Base-by-base conservation (phyloP, 73 alveolate genomes). In the Stentor roeselii region DNA sequence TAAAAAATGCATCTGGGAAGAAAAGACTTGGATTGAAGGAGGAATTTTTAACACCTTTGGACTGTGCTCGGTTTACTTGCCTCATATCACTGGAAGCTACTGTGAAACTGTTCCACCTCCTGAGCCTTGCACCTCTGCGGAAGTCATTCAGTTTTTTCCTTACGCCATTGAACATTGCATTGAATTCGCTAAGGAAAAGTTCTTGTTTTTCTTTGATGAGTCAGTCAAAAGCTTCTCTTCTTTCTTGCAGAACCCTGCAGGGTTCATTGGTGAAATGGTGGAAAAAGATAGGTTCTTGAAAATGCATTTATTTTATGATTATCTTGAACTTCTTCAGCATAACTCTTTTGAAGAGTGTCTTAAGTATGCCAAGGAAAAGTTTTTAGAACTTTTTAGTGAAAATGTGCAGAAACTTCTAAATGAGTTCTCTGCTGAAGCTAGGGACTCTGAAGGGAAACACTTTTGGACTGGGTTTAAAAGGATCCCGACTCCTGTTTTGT, bases 391-490 rank as follows among this genome's bases (percentile, higher is more conserved):
- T 59, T 96, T 85, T 85, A 82, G 91, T 38, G 84, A 95, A 87
- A 84, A 87, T 39, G 95, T 96, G 3, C 50, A 83, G 42, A 75
- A 93, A 76, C 88, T 96, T 3, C 76, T 96, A 75, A 83, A 89
- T 84, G 86, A 94, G 41, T 97, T 89, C 92, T 99, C 99, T 14
- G 93, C 87, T 21, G 98, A 95, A 84, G 90, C 92, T 75, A 95
- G 93, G 84, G 97, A 92, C 76, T 89, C 89, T 82, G 98, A 95
- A 31, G 99, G 99, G 6, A 86, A 92, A 67, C 95, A 92, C 2
- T 96, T 97, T 93, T 97, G 99, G 99, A 86, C 98, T 34, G 98
- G 98, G 60, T 96, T 98, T 30, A 97, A 93, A 88, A 89, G 98
- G 76, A 91, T 96, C 14, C 99, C 99, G 0, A 74, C 76, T 75